Evolutionary conservation across 1,139 yeast genomes (phyloP).

Genomic region (Debaryomyces sp.): DNA sequence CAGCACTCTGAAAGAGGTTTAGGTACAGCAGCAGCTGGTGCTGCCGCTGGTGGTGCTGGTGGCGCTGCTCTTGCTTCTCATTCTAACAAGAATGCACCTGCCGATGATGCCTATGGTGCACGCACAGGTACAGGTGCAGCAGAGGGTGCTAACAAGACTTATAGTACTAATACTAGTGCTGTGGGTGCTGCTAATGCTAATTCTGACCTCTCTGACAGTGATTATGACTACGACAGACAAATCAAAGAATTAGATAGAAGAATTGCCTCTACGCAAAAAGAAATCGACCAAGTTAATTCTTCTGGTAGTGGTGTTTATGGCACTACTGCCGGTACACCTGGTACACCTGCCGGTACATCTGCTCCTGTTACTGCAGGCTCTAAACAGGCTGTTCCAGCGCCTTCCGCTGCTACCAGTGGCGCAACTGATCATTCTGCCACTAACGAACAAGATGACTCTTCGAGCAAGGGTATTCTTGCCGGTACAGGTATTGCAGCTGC

Average conservation of each 20-base stretch:
- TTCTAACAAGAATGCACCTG: background rate
- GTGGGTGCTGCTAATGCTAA: constrained; percentile 7
- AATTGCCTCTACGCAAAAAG: constrained; percentile 25
- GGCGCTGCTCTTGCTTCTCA: constrained; percentile 9
- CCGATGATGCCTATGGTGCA: background rate
- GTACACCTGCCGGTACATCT: background rate
- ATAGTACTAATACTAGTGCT: background rate
- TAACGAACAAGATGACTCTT: background rate
- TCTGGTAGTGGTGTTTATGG: background rate
- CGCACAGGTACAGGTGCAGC: constrained; percentile 6
- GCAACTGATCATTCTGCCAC: background rate
- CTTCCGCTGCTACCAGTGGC: background rate
- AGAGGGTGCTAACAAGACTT: constrained; percentile 8
- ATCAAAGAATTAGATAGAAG: constrained; percentile 23
- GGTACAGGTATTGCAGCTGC: constrained; percentile 12
- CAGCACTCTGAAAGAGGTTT: background rate
- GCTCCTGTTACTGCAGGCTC: background rate
- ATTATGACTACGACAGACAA: constrained; percentile 24
- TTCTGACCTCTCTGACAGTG: constrained; percentile 16
- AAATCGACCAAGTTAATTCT: constrained; percentile 20
- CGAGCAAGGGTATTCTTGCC: constrained; percentile 8
- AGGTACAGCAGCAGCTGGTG: constrained; percentile 7
- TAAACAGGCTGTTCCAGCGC: background rate
- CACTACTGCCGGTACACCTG: constrained; percentile 4
- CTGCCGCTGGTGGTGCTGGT: constrained; percentile 5